phyloP scores from a whole-genome alignment of 2,329 filamentous ascomycete genomes.

The Xylariaceae sp. region DNA sequence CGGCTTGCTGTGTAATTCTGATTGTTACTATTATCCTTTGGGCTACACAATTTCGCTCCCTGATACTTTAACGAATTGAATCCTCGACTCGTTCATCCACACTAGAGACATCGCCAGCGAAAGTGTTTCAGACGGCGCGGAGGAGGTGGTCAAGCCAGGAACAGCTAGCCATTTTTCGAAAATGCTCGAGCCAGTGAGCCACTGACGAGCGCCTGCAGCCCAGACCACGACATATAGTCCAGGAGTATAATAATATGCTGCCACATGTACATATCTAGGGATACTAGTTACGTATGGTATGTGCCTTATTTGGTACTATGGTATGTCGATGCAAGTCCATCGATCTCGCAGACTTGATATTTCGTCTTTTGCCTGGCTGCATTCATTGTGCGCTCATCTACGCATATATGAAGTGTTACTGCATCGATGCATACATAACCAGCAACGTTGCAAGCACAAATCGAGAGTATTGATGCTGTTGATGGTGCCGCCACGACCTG shows the following conservation, averaged over 20 bases:
- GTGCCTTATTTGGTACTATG: constrained; percentile 13
- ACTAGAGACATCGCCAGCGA: constrained; percentile 19
- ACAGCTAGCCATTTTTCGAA: constrained; percentile 18
- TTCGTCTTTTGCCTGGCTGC: not conserved
- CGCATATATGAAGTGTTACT: not conserved
- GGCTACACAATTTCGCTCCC: constrained; percentile 16
- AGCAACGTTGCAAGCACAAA: constrained; percentile 7
- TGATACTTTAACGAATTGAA: constrained; percentile 17
- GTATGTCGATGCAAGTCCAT: constrained; percentile 1
- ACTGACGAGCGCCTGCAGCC: constrained; percentile 24
- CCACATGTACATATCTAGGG: constrained; percentile 17
- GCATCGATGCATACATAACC: constrained; percentile 3
- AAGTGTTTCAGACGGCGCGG: constrained; percentile 15
- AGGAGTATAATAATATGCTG: constrained; percentile 18
- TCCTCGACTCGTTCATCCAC: constrained; percentile 6
- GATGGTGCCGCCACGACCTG: not conserved
- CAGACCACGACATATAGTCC: constrained; percentile 16
- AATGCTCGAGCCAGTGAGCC: constrained; percentile 20
- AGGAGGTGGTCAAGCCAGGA: constrained; percentile 2
- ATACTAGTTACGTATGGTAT: constrained; percentile 16
- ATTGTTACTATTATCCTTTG: not conserved
- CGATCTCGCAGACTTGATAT: not conserved
- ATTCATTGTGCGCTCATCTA: not conserved
- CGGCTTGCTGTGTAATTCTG: not conserved
- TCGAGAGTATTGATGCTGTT: constrained; percentile 5